Conservation (phyloP, 2,329 filamentous ascomycete genomes). For the Lecanosticta acicola region DNA sequence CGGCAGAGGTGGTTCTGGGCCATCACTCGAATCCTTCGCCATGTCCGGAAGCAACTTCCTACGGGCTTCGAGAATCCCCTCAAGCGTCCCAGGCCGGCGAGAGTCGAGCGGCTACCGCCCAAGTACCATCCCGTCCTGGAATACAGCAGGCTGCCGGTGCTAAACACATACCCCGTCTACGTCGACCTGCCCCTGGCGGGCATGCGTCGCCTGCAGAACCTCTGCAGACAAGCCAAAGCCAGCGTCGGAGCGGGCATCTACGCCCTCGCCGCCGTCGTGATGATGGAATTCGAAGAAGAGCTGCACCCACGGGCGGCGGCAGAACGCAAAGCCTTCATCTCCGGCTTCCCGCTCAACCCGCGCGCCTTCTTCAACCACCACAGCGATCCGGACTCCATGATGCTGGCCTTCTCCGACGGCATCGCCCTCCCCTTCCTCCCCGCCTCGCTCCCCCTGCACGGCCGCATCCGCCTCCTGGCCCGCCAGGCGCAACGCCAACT, state of each 20-base stretch:
- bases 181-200: constrained; percentile 31
- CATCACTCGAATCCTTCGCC: constrained; percentile 40
- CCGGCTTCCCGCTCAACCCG: constrained; percentile 45
- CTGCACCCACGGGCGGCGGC: constrained; percentile 27
- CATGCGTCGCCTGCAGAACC: constrained; percentile 34
- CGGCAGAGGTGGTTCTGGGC: constrained; percentile 46
- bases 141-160: constrained; percentile 35
- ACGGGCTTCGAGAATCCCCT: constrained; percentile 42
- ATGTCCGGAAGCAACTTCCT: constrained; percentile 37
- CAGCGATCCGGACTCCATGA: constrained; percentile 39
- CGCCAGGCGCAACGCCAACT: constrained; percentile 41
- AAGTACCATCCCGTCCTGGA: constrained; percentile 36
- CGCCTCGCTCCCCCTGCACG: constrained; percentile 31
- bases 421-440: constrained; percentile 42
- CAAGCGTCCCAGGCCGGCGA: constrained; percentile 16
- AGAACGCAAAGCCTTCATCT: constrained; percentile 36
- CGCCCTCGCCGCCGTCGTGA: constrained; percentile 41
- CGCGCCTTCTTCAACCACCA: constrained; percentile 38
- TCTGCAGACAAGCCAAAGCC: constrained; percentile 36
- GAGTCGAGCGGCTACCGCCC: constrained; percentile 25
- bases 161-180: constrained; percentile 33
- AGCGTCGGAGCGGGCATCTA: constrained; percentile 44
- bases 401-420: constrained; percentile 45
- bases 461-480: constrained; percentile 37
- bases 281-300: constrained; percentile 42